These are phyloP conservation scores for Cyberlindnera subsufficiens DNA, from an alignment of 805 yeast species.

Conservation along the genomic window DNA sequence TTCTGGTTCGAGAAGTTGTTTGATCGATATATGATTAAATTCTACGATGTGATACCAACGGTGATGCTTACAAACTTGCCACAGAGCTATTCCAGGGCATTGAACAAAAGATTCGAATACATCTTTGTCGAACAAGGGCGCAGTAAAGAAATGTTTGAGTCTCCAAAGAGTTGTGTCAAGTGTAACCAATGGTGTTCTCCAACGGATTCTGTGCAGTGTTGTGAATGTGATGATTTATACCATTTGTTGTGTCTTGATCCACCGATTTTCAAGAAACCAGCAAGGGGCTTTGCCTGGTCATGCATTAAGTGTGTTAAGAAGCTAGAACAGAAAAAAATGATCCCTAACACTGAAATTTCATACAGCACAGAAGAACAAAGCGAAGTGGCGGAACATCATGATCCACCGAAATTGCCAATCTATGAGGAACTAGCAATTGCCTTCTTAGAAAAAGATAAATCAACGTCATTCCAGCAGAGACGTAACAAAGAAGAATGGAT, in stretches of 20 bases:
- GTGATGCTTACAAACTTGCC: constrained; percentile 51
- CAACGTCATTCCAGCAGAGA: constrained; percentile 37
- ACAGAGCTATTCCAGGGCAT: constrained; percentile 49
- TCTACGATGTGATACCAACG: constrained; percentile 75
- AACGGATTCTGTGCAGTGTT: constrained; percentile 70
- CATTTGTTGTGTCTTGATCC: constrained; percentile 87
- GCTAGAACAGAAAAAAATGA: constrained; percentile 15
- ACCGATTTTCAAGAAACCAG: constrained; percentile 72
- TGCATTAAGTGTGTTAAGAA: constrained; percentile 73
- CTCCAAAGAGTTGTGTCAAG: constrained; percentile 64
- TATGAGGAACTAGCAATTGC: constrained; percentile 54
- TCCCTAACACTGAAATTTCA: constrained; percentile 10
- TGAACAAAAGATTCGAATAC: constrained; percentile 63
- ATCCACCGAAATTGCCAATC: constrained; percentile 31
- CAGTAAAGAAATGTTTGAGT: constrained; percentile 53
- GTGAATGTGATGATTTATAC: constrained; percentile 62
- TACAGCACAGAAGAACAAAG: constrained; percentile 3
- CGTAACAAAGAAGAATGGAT: constrained; percentile 72
- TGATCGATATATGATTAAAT: constrained; percentile 78
- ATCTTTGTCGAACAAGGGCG: constrained; percentile 69
- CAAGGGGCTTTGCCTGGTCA: constrained; percentile 86
- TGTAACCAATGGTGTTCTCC: constrained; percentile 85
- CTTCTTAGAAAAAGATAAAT: constrained; percentile 42
- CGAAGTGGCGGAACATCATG: neutral
- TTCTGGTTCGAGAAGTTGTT: constrained; percentile 84